Percentiles rank a stretch among this genome's conserved stretches.
Conservation (phyloP, 176 grass and related monocot genomes). For the Bothriochloa decipiens region DNA sequence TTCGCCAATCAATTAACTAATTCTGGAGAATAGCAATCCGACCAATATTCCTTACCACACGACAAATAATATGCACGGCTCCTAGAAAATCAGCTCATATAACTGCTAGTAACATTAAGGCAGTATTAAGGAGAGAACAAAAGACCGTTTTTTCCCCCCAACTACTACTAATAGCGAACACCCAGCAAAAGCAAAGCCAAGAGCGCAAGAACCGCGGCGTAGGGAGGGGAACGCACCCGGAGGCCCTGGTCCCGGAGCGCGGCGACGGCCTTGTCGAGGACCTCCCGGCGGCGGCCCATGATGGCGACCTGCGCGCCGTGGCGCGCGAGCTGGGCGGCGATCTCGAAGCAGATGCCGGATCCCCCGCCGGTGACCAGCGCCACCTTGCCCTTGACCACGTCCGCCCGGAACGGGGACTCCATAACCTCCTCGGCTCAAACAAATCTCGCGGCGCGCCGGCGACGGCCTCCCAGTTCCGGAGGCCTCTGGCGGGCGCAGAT, state of each 20-base stretch:
- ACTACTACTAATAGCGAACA: background rate
- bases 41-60: background rate
- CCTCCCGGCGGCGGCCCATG: slow-evolving; percentile 85
- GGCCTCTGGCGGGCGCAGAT: background rate
- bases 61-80: background rate
- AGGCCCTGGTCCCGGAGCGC: slow-evolving; percentile 67
- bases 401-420: slow-evolving; percentile 33
- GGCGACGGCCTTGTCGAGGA: slow-evolving; percentile 73
- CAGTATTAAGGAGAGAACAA: background rate
- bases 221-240: slow-evolving; percentile 41
- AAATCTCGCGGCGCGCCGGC: slow-evolving; percentile 11
- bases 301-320: slow-evolving; percentile 81
- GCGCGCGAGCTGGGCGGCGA: slow-evolving; percentile 67
- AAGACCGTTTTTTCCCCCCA: background rate
- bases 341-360: slow-evolving; percentile 84
- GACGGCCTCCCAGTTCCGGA: background rate
- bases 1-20: background rate
- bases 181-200: background rate
- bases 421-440: background rate
- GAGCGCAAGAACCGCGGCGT: background rate
- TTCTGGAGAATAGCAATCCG: background rate
- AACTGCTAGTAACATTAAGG: slow-evolving; percentile 5
- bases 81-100: background rate
- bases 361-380: slow-evolving; percentile 79
- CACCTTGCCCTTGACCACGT: slow-evolving; percentile 69